A percentile compares a stretch with the other conserved stretches of the same genome.
Evolutionary conservation across 2,329 filamentous ascomycete species (phyloP).

Genomic region (Sporothrix inflata): DNA sequence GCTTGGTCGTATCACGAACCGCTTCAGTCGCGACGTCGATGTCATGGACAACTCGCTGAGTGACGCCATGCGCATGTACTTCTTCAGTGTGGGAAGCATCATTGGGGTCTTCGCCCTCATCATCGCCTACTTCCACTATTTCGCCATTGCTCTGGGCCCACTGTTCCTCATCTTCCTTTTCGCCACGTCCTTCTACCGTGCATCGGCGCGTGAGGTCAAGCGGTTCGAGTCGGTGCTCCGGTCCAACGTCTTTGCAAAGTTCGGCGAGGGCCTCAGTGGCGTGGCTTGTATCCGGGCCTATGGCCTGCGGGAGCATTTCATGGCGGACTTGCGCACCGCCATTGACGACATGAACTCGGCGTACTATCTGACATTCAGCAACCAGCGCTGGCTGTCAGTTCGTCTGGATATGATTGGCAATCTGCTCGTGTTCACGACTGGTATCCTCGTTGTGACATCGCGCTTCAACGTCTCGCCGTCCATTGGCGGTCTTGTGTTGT

Average conservation of each 20-base stretch:
- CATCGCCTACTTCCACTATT: slow-evolving; percentile 94
- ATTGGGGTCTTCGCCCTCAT: slow-evolving; percentile 83
- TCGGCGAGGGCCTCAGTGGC: slow-evolving; percentile 84
- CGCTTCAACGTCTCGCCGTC: slow-evolving; percentile 84
- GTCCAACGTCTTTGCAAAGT: slow-evolving; percentile 86
- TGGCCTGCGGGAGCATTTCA: slow-evolving; percentile 76
- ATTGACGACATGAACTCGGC: slow-evolving; percentile 93
- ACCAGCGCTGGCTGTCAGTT: slow-evolving; percentile 89
- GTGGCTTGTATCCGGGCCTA: slow-evolving; percentile 88
- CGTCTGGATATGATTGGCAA: slow-evolving; percentile 85
- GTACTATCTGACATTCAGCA: slow-evolving; percentile 93
- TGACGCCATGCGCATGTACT: slow-evolving; percentile 91
- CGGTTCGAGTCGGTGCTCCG: slow-evolving; percentile 88
- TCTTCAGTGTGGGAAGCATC: slow-evolving; percentile 82
- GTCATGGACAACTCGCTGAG: slow-evolving; percentile 93
- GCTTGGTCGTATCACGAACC: slow-evolving; percentile 91
- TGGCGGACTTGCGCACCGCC: slow-evolving; percentile 66
- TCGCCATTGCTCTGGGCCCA: slow-evolving; percentile 64
- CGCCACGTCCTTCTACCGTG: slow-evolving; percentile 83
- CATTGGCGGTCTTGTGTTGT: slow-evolving; percentile 84
- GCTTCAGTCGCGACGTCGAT: slow-evolving; percentile 93
- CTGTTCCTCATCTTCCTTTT: slow-evolving; percentile 79
- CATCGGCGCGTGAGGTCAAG: slow-evolving; percentile 92
- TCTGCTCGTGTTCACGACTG: slow-evolving; percentile 81
- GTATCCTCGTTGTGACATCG: slow-evolving; percentile 88